A percentile compares a stretch with the other conserved stretches of the same genome.
These are phyloP conservation scores for Hericium coralloides DNA, from an alignment of 768 basidiomycete genomes.

Conservation along the genomic window DNA sequence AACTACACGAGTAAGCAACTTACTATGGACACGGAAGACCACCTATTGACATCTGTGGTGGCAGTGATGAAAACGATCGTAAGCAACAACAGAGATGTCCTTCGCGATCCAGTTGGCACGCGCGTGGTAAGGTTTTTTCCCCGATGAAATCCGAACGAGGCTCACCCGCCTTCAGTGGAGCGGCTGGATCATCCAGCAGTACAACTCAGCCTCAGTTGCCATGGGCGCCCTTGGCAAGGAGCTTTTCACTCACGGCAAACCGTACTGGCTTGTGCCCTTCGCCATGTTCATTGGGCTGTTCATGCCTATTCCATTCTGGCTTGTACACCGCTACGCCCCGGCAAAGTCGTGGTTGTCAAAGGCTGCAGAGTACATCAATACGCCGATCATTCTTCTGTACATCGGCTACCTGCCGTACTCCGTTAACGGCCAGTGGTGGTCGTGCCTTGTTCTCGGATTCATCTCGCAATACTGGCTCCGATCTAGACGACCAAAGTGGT, in stretches of 20 bases:
- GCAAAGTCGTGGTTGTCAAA: conserved; percentile 24
- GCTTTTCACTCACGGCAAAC: conserved; percentile 40
- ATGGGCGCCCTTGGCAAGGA: conserved; percentile 47
- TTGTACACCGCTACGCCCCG: conserved; percentile 30
- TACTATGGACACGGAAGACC: background rate
- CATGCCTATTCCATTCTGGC: conserved; percentile 41
- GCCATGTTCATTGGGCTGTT: conserved; percentile 43
- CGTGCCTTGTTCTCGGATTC: conserved; percentile 42
- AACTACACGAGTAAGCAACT: conserved; percentile 35
- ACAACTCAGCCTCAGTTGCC: conserved; percentile 46
- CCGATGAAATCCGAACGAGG: background rate
- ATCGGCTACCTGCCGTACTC: conserved; percentile 36
- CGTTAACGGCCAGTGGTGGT: conserved; percentile 48
- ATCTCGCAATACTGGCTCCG: conserved; percentile 42
- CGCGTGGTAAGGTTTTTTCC: conserved; percentile 29
- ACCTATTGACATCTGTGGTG: background rate
- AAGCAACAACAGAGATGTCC: conserved; percentile 32
- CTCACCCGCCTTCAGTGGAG: conserved; percentile 28
- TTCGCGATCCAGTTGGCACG: conserved; percentile 40
- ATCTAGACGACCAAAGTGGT: conserved; percentile 33
- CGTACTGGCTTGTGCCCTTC: conserved; percentile 38
- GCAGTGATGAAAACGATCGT: conserved; percentile 44
- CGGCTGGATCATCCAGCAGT: conserved; percentile 43
- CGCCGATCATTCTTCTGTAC: conserved; percentile 34
- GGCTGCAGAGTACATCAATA: conserved; percentile 34